Conservation (phyloP, 179 eudicot genomes). For the Heliamphora pulchella region DNA sequence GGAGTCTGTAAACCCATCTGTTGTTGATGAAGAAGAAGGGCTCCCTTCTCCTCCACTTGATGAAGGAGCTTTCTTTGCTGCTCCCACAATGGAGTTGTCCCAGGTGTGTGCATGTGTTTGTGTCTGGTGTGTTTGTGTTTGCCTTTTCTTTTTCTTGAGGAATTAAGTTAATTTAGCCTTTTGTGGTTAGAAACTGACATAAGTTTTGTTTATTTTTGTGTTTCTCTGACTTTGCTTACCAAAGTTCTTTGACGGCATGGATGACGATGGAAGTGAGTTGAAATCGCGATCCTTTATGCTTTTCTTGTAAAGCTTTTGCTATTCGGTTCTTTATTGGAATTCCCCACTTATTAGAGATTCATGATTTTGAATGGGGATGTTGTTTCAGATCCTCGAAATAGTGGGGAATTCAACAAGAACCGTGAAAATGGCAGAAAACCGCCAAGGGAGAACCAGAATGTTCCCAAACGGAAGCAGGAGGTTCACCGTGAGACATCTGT, state of each 20-base stretch:
- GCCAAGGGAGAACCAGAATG: slow-evolving; percentile 27
- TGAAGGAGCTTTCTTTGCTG: slow-evolving; percentile 54
- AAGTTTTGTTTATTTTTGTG: slow-evolving; percentile 20
- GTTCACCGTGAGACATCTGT: slow-evolving; percentile 24
- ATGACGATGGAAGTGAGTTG: slow-evolving; percentile 95
- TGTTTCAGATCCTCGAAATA: slow-evolving; percentile 70
- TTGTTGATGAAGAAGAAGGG: slow-evolving; percentile 70
- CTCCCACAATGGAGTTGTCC: slow-evolving; percentile 50
- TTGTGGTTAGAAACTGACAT: slow-evolving; percentile 34
- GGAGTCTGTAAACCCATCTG: slow-evolving; percentile 69
- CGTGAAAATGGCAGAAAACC: slow-evolving; percentile 45
- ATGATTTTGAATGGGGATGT: slow-evolving; percentile 31
- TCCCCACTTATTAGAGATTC: slow-evolving; percentile 35
- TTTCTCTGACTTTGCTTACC: slow-evolving; percentile 15
- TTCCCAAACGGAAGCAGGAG: slow-evolving; percentile 29
- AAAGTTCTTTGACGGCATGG: slow-evolving; percentile 93
- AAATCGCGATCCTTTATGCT: slow-evolving; percentile 25
- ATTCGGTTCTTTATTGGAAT: slow-evolving; percentile 45
- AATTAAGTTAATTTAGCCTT: background rate
- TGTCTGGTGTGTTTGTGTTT: background rate
- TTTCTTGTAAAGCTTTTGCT: slow-evolving; percentile 29
- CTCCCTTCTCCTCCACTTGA: slow-evolving; percentile 91
- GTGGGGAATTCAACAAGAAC: slow-evolving; percentile 58
- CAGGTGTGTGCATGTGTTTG: slow-evolving; percentile 37
- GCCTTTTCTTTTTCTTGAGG: background rate